Base-by-base conservation (phyloP, 1,284 basidiomycete species). In the Sparassis latifolia region DNA sequence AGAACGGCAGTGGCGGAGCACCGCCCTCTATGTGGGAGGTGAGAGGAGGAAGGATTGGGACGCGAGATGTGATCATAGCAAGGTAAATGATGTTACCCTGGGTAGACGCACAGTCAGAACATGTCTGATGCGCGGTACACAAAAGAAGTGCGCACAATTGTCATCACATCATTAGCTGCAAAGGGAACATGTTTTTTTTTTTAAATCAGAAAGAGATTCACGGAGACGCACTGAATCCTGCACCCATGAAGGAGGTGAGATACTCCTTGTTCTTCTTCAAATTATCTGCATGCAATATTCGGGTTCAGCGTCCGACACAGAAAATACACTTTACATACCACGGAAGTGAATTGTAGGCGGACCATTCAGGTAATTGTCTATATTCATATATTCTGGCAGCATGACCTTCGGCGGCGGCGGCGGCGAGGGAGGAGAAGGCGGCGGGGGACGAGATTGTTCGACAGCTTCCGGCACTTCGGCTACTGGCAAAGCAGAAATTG, bases 71-170 rank as follows among this genome's bases (percentile, higher is more conserved):
- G 49, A 87, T 71, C 39, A 77, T 52, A 28, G 72, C 83, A 29
- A 89, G 73, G 61, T 87, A 86, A 42, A 87, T 72, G 50, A 87
- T 69, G 60, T 87, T 86, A 46, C 76, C 77, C 75, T 85, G 82
- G 35, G 12, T 6, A 37, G 6, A 37, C 6, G 35, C 12, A 7
- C 35, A 37, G 35, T 37, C 7, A 7, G 12, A 37, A 32, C 6
- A 30, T 20, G 20, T 20, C 20, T 20, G 20, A 20, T 20, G 20
- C 20, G 20, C 20, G 20, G 20, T 6, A 37, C 6, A 37, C 35
- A 37, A 37, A 12, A 37, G 12, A 37, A 12, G 35, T 12, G 35
- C 35, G 6, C 7, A 37, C 35, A 37, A 37, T 37, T 52, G 80
- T 78, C 73, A 85, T 81, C 12, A 86, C 80, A 67, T 84, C 82